Evolutionary conservation across 2,329 filamentous ascomycete species (phyloP), one percentile per base, ranked within the genome.

Genomic region (Aspergillus neotritici): DNA sequence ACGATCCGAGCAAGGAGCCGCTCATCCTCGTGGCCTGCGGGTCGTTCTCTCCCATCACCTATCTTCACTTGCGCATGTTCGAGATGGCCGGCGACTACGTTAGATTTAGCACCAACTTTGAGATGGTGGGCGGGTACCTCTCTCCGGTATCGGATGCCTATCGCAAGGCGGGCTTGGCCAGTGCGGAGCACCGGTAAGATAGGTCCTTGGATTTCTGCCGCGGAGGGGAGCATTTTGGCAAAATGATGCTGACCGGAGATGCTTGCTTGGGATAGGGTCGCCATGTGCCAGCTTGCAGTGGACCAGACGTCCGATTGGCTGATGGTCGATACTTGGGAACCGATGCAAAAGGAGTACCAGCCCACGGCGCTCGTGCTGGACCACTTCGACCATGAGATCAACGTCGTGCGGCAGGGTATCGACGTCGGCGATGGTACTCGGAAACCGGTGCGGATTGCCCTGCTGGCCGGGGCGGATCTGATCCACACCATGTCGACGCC

Each of bases 381-480:
- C 60, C 91, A 96, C 67, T 93, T 96, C 57, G 83, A 94, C 53
- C 72, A 91, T 61, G 88, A 96, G 64, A 87, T 96, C 62, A 95
- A 96, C 63, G 77, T 79, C 16, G 78, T 87, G 34, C 73, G 83
- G 25, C 83, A 84, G 31, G 90, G 90, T 5, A 79, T 93, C 25
- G 77, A 86, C 56, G 79, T 77, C 36, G 74, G 76, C 14, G 77
- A 84, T 52, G 87, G 87, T 46, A 58, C 58, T 34, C 80, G 77
- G 59, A 84, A 80, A 64, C 78, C 73, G 10, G 84, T 85, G 13
- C 82, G 82, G 45, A 87, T 96, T 53, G 82, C 87, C 37, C 77
- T 96, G 30, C 77, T 96, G 28, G 89, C 87, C 3, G 90, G 91
- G 4, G 83, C 81, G 6, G 84, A 87, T 62, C 69, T 87, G 41